Percentiles rank a stretch among this genome's conserved stretches.
These are phyloP conservation scores for Pythium sp. DNA, from an alignment of 352 stramenopile species.

Conservation along the genomic window DNA sequence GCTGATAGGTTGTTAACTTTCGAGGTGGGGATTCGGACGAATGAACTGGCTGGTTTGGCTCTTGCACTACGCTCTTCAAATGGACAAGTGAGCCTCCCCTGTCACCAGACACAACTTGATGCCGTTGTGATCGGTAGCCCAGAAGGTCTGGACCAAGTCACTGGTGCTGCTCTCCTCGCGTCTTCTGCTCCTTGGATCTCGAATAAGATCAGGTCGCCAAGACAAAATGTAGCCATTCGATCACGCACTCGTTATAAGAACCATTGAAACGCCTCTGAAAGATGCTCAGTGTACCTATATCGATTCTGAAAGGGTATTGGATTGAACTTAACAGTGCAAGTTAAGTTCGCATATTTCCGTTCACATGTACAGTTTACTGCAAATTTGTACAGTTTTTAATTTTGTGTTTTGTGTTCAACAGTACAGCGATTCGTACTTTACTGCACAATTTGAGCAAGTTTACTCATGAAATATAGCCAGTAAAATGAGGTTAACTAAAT, in stretches of 20 bases:
- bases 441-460: too few relatives aligned
- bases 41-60: not conserved
- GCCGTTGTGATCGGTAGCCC: not conserved
- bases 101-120: not conserved
- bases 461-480: too few relatives aligned
- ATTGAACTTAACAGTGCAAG: not conserved
- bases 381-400: too few relatives aligned
- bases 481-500: too few relatives aligned
- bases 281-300: not conserved
- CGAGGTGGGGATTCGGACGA: not conserved
- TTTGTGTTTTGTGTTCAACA: too few relatives aligned
- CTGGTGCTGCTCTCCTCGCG: not conserved
- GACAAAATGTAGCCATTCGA: not conserved
- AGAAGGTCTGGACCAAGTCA: not conserved
- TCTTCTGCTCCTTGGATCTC: not conserved
- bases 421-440: too few relatives aligned
- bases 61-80: not conserved
- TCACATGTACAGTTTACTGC: too few relatives aligned
- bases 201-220: conserved; percentile 4
- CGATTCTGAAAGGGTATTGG: not conserved
- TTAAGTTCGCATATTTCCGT: too few relatives aligned
- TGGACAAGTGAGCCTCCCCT: not conserved
- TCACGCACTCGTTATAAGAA: not conserved
- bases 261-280: not conserved
- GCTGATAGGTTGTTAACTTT: not conserved